A percentile compares a stretch with the other conserved stretches of the same genome.
phyloP scores from a whole-genome alignment of 176 grass and related monocot genomes.

The Raddia distichophylla region DNA sequence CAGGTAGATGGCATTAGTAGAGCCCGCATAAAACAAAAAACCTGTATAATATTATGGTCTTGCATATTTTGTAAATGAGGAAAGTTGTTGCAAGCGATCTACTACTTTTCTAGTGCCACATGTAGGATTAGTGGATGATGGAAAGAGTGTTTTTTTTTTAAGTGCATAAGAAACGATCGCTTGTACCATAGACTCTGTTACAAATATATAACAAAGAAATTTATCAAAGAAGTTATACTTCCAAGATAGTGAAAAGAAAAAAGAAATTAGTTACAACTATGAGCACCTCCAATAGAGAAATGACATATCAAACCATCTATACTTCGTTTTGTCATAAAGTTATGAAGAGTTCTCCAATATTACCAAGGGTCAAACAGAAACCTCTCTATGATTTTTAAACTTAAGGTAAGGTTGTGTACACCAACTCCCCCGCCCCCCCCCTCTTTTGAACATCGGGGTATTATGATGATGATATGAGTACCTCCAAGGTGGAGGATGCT shows the following conservation, averaged over 20 bases:
- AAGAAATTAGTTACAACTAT: neutral
- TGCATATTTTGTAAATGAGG: constrained; percentile 1
- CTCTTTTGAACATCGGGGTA: no score
- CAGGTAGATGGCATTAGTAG: neutral
- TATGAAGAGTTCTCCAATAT: no score
- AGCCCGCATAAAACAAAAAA: neutral
- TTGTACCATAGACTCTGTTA: neutral
- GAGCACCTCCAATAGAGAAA: neutral
- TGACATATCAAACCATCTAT: no score
- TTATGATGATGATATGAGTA: no score
- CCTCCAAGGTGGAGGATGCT: constrained; percentile 14
- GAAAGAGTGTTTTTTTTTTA: neutral
- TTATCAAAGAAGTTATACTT: neutral
- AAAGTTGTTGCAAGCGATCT: neutral
- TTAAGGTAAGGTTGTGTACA: no score
- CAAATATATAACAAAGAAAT: neutral
- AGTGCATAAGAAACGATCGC: neutral
- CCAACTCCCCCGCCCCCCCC: no score
- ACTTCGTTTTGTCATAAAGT: no score
- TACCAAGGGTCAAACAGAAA: no score
- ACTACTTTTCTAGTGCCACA: constrained; percentile 17
- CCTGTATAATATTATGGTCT: neutral
- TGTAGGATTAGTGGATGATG: constrained; percentile 1
- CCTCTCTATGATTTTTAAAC: no score
- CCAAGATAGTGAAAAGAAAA: neutral